Evolutionary conservation across 371 early-diverging fungal genomes (phyloP), one percentile per base, ranked within the genome.

Genomic region (Mortierella sp.): DNA sequence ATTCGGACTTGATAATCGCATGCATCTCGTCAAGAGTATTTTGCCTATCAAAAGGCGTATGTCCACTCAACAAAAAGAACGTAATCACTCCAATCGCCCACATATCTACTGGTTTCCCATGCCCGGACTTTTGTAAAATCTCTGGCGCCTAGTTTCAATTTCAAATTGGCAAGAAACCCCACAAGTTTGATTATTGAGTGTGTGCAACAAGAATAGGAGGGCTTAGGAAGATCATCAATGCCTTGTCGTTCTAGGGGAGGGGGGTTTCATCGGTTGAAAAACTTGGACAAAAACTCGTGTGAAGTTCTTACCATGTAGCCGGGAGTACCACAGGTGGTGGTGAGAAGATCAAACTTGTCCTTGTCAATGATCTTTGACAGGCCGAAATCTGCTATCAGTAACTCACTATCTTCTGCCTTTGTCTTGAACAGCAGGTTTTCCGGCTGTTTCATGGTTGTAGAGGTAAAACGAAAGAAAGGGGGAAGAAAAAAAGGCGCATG

Each of bases 21-120:
- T 94, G 88, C 87, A 91, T 91, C 80, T 93, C 94, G 48, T 90
- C 91, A 24, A 89, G 75, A n/a, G 88, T 91, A 55, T 87, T 90
- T 44, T 91, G 88, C 7, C 90, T 93, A 79, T 97, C 97, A 91
- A 97, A 98, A 14, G 99, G 99, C n/a, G 97, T 93, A 71, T 92
- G 92, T 8, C 99, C 99, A 87, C 95, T 94, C 45, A 97, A 87
- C 81, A 98, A 89, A 50, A 96, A 96, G 88, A 94, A 98, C 5
- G 97, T 91, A 73, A 98, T 95, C 38, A 98, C 97, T 42, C 99
- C 99, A 82, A 97, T 89, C 14, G 96, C 94, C 98, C 98, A 98
- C 84, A 97, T 89, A 81, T 98, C 99, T 48, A 92, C 94, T 73
- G 92, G 92, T 73, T 91, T 91, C 34, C 94, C 92, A 78, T 92